Evolutionary conservation across 192 early-diverging fungal genomes (phyloP).

Genomic region (Rhizophagus prolifer): DNA sequence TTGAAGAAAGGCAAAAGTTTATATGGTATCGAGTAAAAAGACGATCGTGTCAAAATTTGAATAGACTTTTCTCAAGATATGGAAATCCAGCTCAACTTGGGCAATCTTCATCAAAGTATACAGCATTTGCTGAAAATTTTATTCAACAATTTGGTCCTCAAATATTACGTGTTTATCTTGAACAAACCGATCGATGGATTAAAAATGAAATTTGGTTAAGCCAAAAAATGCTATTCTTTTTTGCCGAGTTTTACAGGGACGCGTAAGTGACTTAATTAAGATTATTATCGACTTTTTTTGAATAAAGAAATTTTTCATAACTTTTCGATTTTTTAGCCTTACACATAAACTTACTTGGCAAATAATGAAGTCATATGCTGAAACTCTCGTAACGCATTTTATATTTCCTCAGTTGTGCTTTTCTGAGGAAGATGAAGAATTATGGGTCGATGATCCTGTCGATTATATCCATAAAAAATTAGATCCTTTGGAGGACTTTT

Average conservation of each 20-base stretch:
- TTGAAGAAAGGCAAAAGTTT: conserved; percentile 76
- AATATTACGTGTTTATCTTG: conserved; percentile 82
- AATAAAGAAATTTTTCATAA: not conserved
- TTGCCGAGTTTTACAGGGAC: conserved; percentile 75
- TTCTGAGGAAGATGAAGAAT: conserved; percentile 75
- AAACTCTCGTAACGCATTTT: conserved; percentile 80
- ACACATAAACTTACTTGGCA: conserved; percentile 90
- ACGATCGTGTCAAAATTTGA: conserved; percentile 89
- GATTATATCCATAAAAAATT: conserved; percentile 86
- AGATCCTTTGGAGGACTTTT: conserved; percentile 79
- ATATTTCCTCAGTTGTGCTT: conserved; percentile 95
- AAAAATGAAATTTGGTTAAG: conserved; percentile 73
- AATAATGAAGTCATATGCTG: conserved; percentile 82
- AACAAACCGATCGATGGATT: conserved; percentile 77
- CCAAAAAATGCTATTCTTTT: conserved; percentile 64
- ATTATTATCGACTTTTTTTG: not conserved
- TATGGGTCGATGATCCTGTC: conserved; percentile 91
- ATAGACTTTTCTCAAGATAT: conserved; percentile 74
- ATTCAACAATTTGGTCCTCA: conserved; percentile 88
- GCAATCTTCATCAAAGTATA: conserved; percentile 46
- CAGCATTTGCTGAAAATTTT: conserved; percentile 79
- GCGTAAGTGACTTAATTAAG: conserved; percentile 44
- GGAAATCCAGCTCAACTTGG: conserved; percentile 71
- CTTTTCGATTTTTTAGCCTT: conserved; percentile 51
- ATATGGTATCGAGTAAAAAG: conserved; percentile 94